phyloP scores from a whole-genome alignment of 257 asterid genomes.

The Lavandula angustifolia region DNA sequence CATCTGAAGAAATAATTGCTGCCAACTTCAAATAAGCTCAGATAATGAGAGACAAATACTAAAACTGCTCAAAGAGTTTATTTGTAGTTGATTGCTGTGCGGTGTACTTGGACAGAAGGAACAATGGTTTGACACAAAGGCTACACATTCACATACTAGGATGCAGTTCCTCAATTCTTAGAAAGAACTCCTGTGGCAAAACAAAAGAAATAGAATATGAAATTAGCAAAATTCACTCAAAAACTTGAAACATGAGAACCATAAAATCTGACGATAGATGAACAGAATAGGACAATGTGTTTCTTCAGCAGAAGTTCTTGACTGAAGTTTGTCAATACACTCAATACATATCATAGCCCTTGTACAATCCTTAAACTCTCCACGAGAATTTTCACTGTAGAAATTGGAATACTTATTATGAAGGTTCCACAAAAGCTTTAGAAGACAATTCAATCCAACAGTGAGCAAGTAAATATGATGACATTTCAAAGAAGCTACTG shows the following conservation, averaged over 20 bases:
- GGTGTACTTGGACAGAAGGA: constrained; percentile 2
- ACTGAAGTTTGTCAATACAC: too few species aligned
- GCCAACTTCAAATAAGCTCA: constrained; percentile 10
- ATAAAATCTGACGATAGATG: constrained; percentile 35
- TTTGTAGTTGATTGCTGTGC: not conserved
- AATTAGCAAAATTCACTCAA: not conserved
- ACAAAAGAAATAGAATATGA: not conserved
- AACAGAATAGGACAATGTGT: constrained; percentile 10
- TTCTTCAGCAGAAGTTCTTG: too few species aligned
- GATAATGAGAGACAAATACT: constrained; percentile 1
- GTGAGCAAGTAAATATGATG: not conserved
- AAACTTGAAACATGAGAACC: constrained; percentile 4
- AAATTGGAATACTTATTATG: not conserved
- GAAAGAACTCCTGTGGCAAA: constrained; percentile 16
- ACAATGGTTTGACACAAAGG: constrained; percentile 1
- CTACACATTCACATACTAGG: constrained; percentile 15
- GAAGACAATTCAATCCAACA: not conserved
- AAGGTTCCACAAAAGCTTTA: not conserved
- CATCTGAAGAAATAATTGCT: constrained; percentile 44
- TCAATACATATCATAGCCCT: not conserved
- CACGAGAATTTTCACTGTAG: not conserved
- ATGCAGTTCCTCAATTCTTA: constrained; percentile 24
- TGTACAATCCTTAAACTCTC: constrained; percentile 1
- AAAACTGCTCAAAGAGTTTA: not conserved
- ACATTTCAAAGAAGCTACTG: not conserved